These are phyloP conservation scores for Graphilbum fragrans DNA, from an alignment of 2,329 filamentous ascomycete genomes.

Conservation along the genomic window DNA sequence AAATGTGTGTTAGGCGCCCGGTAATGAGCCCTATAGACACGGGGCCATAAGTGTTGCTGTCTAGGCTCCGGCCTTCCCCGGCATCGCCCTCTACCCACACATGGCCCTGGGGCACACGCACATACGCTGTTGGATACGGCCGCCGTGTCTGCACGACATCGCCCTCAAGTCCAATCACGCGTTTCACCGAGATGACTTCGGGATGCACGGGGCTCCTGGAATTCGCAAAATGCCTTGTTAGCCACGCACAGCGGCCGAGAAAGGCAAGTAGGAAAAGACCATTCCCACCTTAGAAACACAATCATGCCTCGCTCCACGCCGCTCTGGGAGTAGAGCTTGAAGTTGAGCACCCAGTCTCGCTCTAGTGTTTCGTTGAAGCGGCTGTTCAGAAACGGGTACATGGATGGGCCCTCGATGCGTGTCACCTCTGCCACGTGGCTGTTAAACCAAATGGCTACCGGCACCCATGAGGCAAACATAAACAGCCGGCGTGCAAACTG, in stretches of 20 bases:
- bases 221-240: background rate
- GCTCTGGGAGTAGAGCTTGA: constrained; percentile 45
- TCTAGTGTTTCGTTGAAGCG: constrained; percentile 43
- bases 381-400: constrained; percentile 67
- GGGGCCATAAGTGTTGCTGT: constrained; percentile 87
- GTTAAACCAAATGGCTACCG: constrained; percentile 49
- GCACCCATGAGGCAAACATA: constrained; percentile 47
- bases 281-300: constrained; percentile 52
- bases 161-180: constrained; percentile 69
- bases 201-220: constrained; percentile 61
- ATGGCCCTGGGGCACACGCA: constrained; percentile 68
- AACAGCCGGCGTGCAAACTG: constrained; percentile 34
- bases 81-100: constrained; percentile 95
- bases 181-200: constrained; percentile 62
- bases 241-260: background rate
- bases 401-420: constrained; percentile 50
- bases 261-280: background rate
- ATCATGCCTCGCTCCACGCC: constrained; percentile 60
- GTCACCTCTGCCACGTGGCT: constrained; percentile 46
- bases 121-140: constrained; percentile 41
- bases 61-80: constrained; percentile 53
- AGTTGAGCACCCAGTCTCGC: constrained; percentile 45
- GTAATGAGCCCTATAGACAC: constrained; percentile 64
- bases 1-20: constrained; percentile 59
- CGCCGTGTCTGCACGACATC: constrained; percentile 58